Percentiles rank a stretch among this genome's conserved stretches.
phyloP scores from a whole-genome alignment of 2,329 filamentous ascomycete genomes.

The Plectosphaerella plurivora region DNA sequence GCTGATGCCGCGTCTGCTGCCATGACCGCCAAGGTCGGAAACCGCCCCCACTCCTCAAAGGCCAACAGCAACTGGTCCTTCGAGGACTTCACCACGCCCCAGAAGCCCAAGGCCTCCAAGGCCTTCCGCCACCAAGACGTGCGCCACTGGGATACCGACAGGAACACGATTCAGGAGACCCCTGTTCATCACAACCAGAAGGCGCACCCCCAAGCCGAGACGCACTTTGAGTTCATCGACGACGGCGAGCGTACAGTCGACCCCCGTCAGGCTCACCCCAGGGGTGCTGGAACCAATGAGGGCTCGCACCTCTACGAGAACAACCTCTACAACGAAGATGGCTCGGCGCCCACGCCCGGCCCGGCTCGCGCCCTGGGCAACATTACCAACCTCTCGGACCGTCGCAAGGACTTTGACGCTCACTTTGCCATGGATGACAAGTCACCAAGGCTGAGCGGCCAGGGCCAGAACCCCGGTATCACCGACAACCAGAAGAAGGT shows the following conservation, averaged over 20 bases:
- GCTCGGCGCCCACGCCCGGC: slow-evolving; percentile 28
- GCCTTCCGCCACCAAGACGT: slow-evolving; percentile 60
- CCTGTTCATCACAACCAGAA: slow-evolving; percentile 50
- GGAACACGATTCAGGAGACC: slow-evolving; percentile 49
- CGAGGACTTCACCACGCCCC: slow-evolving; percentile 79
- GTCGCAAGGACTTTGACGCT: slow-evolving; percentile 69
- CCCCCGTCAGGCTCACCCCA: slow-evolving; percentile 40
- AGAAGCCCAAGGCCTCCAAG: slow-evolving; percentile 62
- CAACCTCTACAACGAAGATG: slow-evolving; percentile 62
- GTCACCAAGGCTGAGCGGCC: slow-evolving; percentile 43
- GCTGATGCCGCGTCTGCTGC: slow-evolving; percentile 21
- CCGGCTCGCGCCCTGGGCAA: slow-evolving; percentile 51
- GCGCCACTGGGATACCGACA: slow-evolving; percentile 75
- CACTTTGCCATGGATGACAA: slow-evolving; percentile 76
- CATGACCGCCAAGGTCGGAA: slow-evolving; percentile 27
- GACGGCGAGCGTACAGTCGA: slow-evolving; percentile 57
- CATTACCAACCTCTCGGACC: slow-evolving; percentile 69
- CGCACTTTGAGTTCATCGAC: slow-evolving; percentile 82
- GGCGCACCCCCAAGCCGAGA: slow-evolving; percentile 72
- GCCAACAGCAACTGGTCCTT: slow-evolving; percentile 81
- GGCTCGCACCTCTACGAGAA: slow-evolving; percentile 73
- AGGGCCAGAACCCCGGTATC: slow-evolving; percentile 34
- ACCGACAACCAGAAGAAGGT: slow-evolving; percentile 62
- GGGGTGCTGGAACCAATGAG: slow-evolving; percentile 59
- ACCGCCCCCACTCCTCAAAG: slow-evolving; percentile 46